A percentile compares a stretch with the other conserved stretches of the same genome.
Conservation (phyloP, 768 basidiomycete genomes). For the Rhodotorula taiwanensis region DNA sequence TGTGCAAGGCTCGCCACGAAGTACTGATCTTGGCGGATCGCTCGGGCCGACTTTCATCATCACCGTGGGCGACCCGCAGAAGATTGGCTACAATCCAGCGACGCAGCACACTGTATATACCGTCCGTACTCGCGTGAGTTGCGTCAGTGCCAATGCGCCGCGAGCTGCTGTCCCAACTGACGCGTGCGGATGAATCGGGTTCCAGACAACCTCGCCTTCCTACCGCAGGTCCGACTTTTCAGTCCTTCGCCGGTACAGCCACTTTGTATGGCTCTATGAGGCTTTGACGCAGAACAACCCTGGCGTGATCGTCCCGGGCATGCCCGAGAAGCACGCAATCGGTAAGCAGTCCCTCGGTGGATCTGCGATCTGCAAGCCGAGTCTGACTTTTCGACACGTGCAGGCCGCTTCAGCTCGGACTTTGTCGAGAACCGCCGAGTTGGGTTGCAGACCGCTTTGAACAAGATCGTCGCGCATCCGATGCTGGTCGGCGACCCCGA, state of each 20-base stretch:
- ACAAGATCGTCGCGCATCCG: slow-evolving; percentile 88
- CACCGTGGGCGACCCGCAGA: slow-evolving; percentile 92
- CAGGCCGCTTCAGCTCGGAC: slow-evolving; percentile 75
- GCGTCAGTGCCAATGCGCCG: too few species aligned
- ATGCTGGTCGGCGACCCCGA: slow-evolving; percentile 81
- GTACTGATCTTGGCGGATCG: slow-evolving; percentile 23
- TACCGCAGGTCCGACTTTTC: slow-evolving; percentile 80
- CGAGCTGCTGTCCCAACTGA: too few species aligned
- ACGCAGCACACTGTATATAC: slow-evolving; percentile 84
- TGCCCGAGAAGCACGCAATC: slow-evolving; percentile 89
- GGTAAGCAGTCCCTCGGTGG: slow-evolving; percentile 43
- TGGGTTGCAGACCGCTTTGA: slow-evolving; percentile 80
- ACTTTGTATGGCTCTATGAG: slow-evolving; percentile 95
- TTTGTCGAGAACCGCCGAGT: slow-evolving; percentile 80
- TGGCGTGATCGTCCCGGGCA: slow-evolving; percentile 92
- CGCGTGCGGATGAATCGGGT: too few species aligned
- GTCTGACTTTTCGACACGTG: background rate
- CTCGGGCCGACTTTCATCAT: slow-evolving; percentile 56
- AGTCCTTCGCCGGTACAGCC: slow-evolving; percentile 91
- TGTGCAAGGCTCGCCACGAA: slow-evolving; percentile 19
- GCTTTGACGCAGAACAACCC: slow-evolving; percentile 82
- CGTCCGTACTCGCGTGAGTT: slow-evolving; percentile 68
- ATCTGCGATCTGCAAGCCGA: background rate
- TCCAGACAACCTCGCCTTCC: slow-evolving; percentile 42
- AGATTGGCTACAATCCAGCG: slow-evolving; percentile 77